Conservation (phyloP, 2,329 filamentous ascomycete species). For the Nemania sp. region DNA sequence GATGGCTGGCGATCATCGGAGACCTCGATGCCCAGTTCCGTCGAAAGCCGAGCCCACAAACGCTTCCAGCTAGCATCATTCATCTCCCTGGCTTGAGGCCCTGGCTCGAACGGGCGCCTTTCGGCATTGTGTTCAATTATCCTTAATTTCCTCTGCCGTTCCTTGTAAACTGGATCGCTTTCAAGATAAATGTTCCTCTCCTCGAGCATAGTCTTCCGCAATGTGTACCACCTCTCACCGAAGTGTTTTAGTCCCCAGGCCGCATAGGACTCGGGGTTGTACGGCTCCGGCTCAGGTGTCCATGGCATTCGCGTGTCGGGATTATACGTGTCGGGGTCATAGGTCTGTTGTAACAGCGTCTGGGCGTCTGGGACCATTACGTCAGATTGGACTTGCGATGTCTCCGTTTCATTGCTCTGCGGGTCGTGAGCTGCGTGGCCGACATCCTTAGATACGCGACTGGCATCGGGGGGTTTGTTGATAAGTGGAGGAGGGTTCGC, state of each 20-base stretch:
- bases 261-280: not conserved
- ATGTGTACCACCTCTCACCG: not conserved
- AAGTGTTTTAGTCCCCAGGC: not conserved
- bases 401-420: not conserved
- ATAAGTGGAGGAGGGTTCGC: too few relatives aligned
- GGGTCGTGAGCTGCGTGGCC: too few relatives aligned
- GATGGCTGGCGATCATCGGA: not conserved
- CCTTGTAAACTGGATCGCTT: not conserved
- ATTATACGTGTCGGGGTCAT: not conserved
- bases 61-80: not conserved
- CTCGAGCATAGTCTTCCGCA: not conserved
- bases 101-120: not conserved
- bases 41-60: not conserved
- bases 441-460: not conserved
- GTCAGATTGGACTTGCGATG: not conserved
- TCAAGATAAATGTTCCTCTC: not conserved
- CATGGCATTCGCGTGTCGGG: not conserved
- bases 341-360: not conserved
- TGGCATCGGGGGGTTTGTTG: too few relatives aligned
- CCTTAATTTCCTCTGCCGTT: not conserved
- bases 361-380: not conserved
- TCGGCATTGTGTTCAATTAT: not conserved
- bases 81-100: not conserved
- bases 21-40: not conserved
- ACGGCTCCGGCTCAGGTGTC: not conserved